Percentiles rank a stretch among this genome's conserved stretches.
phyloP scores from a whole-genome alignment of 495 filamentous ascomycete genomes.

The Hypoxylon fragiforme region DNA sequence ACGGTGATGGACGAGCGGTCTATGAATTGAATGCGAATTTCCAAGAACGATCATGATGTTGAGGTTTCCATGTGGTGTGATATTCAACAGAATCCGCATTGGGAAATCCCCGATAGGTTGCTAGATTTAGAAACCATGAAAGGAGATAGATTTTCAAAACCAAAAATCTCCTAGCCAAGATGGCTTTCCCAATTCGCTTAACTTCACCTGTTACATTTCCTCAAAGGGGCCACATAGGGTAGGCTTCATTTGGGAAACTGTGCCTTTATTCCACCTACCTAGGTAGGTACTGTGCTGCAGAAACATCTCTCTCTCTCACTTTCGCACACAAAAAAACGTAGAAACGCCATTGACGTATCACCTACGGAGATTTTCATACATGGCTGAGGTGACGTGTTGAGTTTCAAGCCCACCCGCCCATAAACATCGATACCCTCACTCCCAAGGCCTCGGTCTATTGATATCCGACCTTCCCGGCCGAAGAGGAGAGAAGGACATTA shows the following conservation, averaged over 20 bases:
- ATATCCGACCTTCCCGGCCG: neutral
- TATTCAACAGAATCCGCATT: neutral
- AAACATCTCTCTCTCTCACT: neutral
- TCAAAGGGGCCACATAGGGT: no score
- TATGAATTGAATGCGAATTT: neutral
- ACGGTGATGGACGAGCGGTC: neutral
- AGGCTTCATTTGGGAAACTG: no score
- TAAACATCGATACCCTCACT: neutral
- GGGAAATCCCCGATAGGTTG: neutral
- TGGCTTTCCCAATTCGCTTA: no score
- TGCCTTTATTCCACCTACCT: no score
- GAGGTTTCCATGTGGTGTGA: neutral
- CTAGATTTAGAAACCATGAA: neutral
- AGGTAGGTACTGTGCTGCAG: no score
- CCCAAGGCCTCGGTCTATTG: no score
- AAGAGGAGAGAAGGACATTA: neutral
- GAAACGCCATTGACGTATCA: slow-evolving; percentile 19
- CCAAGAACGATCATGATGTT: neutral
- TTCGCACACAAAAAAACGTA: no score
- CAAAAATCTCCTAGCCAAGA: no score
- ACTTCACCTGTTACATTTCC: neutral
- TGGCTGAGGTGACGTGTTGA: neutral
- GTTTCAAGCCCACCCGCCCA: neutral
- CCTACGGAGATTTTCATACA: neutral
- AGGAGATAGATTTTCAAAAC: no score